Base-by-base conservation (phyloP, 1,284 basidiomycete species). In the Psilocybe mexicana region DNA sequence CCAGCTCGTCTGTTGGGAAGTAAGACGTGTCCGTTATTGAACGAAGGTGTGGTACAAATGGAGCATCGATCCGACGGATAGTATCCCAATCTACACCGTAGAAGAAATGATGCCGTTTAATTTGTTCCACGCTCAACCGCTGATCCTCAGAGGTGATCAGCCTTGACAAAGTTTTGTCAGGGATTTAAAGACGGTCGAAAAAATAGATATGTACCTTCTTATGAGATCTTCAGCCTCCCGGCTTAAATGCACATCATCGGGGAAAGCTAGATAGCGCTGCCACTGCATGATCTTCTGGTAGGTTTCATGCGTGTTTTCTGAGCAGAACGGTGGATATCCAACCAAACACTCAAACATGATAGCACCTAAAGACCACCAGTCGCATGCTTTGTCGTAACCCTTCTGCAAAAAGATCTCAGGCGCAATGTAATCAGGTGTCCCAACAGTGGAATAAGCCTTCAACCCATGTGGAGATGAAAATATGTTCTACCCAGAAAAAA, bases 331-430 rank as follows among this genome's bases (percentile, higher is more conserved):
- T 28, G 96, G 95, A 74, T 98, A 98, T 58, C 93, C 96, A 66
- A 98, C 94, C 18, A 99, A 79, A 74, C 93, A 98, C 75, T 99
- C 97, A 71, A 98, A 99, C 93, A 96, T 97, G 80, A 99, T 99
- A 5, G 95, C 94, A 3, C 97, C 94, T 24, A 96, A 80, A 7
- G 92, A 94, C 96, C 96, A 98, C 94, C 94, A 98, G 72, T 98
- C 96, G 69, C 95, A 97, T 74, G 97, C 96, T 70, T 97, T 94
- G 43, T 94, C 94, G 70, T 99, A 99, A 6, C 97, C 97, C 71
- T 95, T 91, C 73, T 97, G 94, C 64, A 93, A 75, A 80, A 99
- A 99, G 72, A 99, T 98, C 72, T 99, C 97, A 0, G 96, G 96
- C 1, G 97, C 96, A 66, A 99, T 99, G 74, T 99, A 99, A 75